Evolutionary conservation across 2,329 filamentous ascomycete species (phyloP).

Genomic region (Lecanoromycetidae sp.): DNA sequence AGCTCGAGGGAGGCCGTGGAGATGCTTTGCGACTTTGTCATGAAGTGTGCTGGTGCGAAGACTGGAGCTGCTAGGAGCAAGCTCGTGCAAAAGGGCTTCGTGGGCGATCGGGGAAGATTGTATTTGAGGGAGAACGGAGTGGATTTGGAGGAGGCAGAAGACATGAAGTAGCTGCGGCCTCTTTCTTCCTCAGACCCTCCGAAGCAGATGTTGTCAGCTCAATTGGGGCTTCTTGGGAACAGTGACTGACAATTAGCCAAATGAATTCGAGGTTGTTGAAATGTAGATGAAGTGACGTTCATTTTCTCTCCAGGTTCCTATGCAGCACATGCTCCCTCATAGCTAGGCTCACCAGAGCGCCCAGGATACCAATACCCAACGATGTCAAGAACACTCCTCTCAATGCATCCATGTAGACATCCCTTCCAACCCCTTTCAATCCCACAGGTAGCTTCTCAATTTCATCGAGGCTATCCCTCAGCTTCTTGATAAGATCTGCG

Average conservation of each 20-base stretch:
- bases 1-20: not conserved
- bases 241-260: not conserved
- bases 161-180: not conserved
- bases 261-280: too few relatives aligned
- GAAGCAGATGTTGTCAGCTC: too few relatives aligned
- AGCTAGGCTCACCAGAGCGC: conserved; percentile 48
- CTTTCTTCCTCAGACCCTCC: too few relatives aligned
- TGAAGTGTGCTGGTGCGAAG: not conserved
- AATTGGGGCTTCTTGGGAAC: too few relatives aligned
- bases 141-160: not conserved
- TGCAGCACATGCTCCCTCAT: conserved; percentile 75
- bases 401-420: conserved; percentile 65
- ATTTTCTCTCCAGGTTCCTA: conserved; percentile 47
- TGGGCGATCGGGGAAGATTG: not conserved
- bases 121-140: not conserved
- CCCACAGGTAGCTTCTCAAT: conserved; percentile 55
- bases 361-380: conserved; percentile 51
- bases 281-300: too few relatives aligned
- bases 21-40: not conserved
- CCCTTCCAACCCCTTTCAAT: conserved; percentile 58
- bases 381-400: conserved; percentile 61
- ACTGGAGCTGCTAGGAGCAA: not conserved
- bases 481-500: conserved; percentile 52
- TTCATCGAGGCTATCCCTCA: conserved; percentile 62
- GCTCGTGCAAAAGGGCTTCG: not conserved